phyloP scores from a whole-genome alignment of 2,329 filamentous ascomycete species.

The Xylaria hypoxylon region DNA sequence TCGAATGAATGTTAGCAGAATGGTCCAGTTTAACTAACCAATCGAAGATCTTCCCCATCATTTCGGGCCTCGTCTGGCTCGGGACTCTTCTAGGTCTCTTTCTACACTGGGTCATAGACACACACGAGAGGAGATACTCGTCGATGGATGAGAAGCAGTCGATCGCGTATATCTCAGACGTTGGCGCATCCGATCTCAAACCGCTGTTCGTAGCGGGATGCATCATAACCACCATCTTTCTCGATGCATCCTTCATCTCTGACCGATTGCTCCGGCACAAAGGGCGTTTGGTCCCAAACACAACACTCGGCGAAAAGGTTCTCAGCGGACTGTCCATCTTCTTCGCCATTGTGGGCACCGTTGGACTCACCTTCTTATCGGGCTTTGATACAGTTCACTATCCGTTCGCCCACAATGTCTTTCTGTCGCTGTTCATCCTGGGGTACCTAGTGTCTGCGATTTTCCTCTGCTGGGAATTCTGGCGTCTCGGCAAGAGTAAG shows the following conservation, averaged over 20 bases:
- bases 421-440: conserved; percentile 84
- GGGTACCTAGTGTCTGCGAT: conserved; percentile 89
- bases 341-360: conserved; percentile 79
- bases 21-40: conserved; percentile 8
- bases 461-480: conserved; percentile 91
- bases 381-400: conserved; percentile 87
- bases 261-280: conserved; percentile 89
- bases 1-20: not conserved
- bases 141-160: conserved; percentile 69
- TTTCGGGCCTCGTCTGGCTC: conserved; percentile 74
- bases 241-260: conserved; percentile 82
- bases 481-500: conserved; percentile 80
- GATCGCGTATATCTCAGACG: conserved; percentile 80
- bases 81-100: conserved; percentile 76
- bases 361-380: conserved; percentile 82
- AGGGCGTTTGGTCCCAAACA: conserved; percentile 81
- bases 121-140: conserved; percentile 65
- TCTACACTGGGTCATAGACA: conserved; percentile 73
- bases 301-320: conserved; percentile 70
- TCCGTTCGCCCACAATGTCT: conserved; percentile 75
- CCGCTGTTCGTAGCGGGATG: conserved; percentile 82
- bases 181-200: conserved; percentile 72
- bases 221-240: conserved; percentile 77
- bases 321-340: conserved; percentile 71
- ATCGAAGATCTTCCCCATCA: conserved; percentile 69